Evolutionary conservation across 495 filamentous ascomycete species (phyloP), one percentile per base, ranked within the genome.

Genomic region (Pseudotulostoma volvatum): DNA sequence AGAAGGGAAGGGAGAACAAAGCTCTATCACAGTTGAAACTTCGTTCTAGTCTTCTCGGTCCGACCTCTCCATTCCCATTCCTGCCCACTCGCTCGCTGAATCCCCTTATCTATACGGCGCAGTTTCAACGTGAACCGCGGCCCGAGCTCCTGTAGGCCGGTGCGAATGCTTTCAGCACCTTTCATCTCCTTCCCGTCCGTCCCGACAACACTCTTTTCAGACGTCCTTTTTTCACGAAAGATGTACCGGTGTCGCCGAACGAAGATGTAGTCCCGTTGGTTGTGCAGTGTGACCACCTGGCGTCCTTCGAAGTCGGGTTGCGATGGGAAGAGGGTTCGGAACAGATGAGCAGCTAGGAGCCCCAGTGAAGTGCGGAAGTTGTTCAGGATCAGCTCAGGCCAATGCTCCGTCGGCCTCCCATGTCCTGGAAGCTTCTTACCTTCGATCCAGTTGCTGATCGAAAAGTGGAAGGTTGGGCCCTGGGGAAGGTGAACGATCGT

Each of bases 201-300:
- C 1, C 70, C 80, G n/a, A 79, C 72, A 4, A 95, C 80, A 34
- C 71, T 76, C 62, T 94, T 94, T 63, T 97, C 90, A 0, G 76
- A 84, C 36, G 70, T 63, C 8, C 76, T 64, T 57, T 84, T 85
- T 40, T 96, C 86, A 0, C 90, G 71, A 61, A 97, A 94, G 2
- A 93, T 70, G 50, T 97, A 97, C 19, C 90, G 67, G 53, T 95
- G 85, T 18, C 88, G 65, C 5, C 90, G 70, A 34, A 95, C 66
- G 49, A 97, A 97, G 45, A 94, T 84, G 58, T 93, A 97, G 58
- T 97, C 88, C 42, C 90, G 78, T 59, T 95, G 88, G 47, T 93
- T 94, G 54, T 95, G 88, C 33, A 94, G 51, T 4, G 87, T 94
- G 20, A 93, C 78, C 0, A 93, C 85, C 45, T 94, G 85, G 13